Evolutionary conservation across 257 asterid species (phyloP).

Genomic region (Gynochthodes officinalis): DNA sequence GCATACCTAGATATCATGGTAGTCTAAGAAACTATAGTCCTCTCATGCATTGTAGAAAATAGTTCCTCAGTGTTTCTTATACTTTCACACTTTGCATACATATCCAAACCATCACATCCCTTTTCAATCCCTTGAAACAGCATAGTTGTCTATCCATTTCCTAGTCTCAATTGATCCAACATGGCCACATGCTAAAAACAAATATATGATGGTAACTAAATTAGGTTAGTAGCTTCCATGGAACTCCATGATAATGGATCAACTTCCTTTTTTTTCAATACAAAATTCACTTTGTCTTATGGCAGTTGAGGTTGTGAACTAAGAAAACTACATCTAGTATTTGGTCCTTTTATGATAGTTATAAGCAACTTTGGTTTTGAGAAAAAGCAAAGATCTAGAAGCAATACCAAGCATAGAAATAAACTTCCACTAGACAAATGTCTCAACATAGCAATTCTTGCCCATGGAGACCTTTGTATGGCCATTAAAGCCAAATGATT

Average conservation of each 20-base stretch:
- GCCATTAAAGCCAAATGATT: no score
- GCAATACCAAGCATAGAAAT: conserved; percentile 52
- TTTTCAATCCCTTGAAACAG: conserved; percentile 42
- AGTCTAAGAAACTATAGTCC: conserved; percentile 64
- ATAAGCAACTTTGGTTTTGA: conserved; percentile 49
- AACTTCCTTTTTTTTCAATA: no score
- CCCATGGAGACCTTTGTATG: conserved; percentile 59
- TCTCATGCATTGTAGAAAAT: conserved; percentile 39
- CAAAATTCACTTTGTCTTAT: not conserved
- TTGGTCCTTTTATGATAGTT: conserved; percentile 30
- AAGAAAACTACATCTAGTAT: conserved; percentile 14
- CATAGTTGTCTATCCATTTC: conserved; percentile 49
- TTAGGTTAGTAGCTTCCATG: conserved; percentile 62
- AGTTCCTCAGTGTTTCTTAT: conserved; percentile 46
- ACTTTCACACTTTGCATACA: conserved; percentile 75
- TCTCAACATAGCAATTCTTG: conserved; percentile 43
- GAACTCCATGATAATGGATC: conserved; percentile 56
- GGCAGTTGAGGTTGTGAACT: not conserved
- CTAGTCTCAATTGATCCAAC: conserved; percentile 63
- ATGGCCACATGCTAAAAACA: conserved; percentile 63
- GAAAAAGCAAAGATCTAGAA: conserved; percentile 42
- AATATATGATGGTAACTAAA: conserved; percentile 45
- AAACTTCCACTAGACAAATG: conserved; percentile 59
- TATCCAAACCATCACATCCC: conserved; percentile 50
- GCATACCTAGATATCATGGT: conserved; percentile 64